phyloP scores from a whole-genome alignment of 345 rosid species.

The Aurinia saxatilis region DNA sequence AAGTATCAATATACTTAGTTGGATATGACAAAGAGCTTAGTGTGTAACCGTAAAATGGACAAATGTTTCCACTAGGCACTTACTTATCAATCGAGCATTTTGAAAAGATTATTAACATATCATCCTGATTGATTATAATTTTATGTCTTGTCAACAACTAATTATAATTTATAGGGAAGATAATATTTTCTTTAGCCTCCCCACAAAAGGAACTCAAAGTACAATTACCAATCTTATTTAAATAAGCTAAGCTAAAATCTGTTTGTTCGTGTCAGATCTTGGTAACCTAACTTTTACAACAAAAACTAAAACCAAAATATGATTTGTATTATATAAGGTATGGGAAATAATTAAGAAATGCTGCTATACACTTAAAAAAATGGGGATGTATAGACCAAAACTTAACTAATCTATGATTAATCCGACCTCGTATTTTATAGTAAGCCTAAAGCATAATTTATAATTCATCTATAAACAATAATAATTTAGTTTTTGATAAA shows the following conservation, averaged over 20 bases:
- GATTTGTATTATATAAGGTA: background rate
- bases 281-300: background rate
- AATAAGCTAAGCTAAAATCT: slow-evolving; percentile 8
- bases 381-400: too few species aligned
- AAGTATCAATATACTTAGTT: slow-evolving; percentile 23
- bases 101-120: background rate
- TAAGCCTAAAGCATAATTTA: too few species aligned
- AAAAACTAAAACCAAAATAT: background rate
- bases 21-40: slow-evolving; percentile 30
- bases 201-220: slow-evolving; percentile 22
- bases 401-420: too few species aligned
- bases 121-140: background rate
- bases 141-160: slow-evolving; percentile 3
- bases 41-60: slow-evolving; percentile 31
- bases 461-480: too few species aligned
- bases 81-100: background rate
- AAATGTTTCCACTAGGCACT: slow-evolving; percentile 19
- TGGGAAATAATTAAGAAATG: background rate
- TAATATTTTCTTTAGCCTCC: slow-evolving; percentile 11
- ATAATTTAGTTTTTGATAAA: too few species aligned
- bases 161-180: background rate
- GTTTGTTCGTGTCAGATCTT: slow-evolving; percentile 13
- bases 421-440: too few species aligned
- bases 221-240: slow-evolving; percentile 14
- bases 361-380: too few species aligned